Evolutionary conservation across 371 early-diverging fungal species (phyloP).

Genomic region (Mucor saturninus): DNA sequence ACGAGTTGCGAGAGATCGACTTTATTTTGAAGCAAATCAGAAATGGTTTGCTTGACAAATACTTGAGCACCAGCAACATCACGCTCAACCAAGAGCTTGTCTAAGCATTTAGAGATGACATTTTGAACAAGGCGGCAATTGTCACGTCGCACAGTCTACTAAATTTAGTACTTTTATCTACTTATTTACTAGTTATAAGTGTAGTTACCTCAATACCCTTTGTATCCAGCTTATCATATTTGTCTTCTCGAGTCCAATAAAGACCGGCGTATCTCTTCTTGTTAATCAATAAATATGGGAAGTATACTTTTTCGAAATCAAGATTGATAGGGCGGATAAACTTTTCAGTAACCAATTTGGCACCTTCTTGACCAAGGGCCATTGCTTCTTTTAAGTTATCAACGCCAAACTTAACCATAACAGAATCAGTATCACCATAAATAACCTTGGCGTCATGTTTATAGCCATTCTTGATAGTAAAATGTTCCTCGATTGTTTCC

Average conservation of each 20-base stretch:
- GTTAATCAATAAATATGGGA: conserved; percentile 97
- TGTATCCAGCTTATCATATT: conserved; percentile 96
- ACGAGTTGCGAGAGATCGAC: conserved; percentile 98
- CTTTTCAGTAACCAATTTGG: conserved; percentile 82
- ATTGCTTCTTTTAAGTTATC: conserved; percentile 84
- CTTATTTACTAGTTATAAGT: background rate
- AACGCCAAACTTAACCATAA: conserved; percentile 99
- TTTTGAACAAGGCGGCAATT: conserved; percentile 95
- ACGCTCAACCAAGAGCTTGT: conserved; percentile 91
- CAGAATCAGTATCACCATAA: conserved; percentile 99
- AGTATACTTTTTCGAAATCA: conserved; percentile 99
- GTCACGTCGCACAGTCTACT: conserved; percentile 97
- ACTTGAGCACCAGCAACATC: conserved; percentile 91
- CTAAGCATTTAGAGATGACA: conserved; percentile 94
- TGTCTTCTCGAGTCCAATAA: conserved; percentile 95
- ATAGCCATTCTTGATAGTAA: conserved; percentile 86
- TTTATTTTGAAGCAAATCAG: conserved; percentile 95
- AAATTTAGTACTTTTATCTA: background rate
- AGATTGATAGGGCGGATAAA: conserved; percentile 97
- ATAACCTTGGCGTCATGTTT: conserved; percentile 92
- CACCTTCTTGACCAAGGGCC: conserved; percentile 89
- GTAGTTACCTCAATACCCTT: conserved; percentile 97
- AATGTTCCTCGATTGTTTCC: conserved; percentile 87
- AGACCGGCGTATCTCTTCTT: conserved; percentile 99
- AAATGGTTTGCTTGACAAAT: conserved; percentile 91